Evolutionary conservation across 192 early-diverging fungal genomes (phyloP), one percentile per base, ranked within the genome.

Genomic region (Phlyctochytrium bullatum): DNA sequence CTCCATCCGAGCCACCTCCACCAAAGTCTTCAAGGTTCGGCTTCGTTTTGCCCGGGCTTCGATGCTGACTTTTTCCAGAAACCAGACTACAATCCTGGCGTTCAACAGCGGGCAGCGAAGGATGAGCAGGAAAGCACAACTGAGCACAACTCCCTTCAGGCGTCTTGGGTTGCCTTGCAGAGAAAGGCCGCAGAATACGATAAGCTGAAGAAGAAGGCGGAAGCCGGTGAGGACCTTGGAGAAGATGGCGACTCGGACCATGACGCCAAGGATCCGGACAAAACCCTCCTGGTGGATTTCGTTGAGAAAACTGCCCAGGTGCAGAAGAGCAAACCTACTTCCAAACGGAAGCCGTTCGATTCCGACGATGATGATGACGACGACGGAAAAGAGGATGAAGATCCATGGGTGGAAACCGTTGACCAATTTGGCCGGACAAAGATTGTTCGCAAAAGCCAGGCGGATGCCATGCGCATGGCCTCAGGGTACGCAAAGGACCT

Each of bases 391-490:
- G 78, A 72, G 2, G 62, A 76, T 60, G 77, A 78, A 33, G 89
- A 92, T 85, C 87, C 89, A 17, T 89, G 88, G 87, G 82, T 92
- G 0, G 89, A 90, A 32, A 82, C 88, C 58, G 73, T 80, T 0
- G 90, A 92, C 73, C 87, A 91, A 59, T 92, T 87, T 86, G 90
- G 90, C 10, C 69, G 90, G 23, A 84, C 89, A 33, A 75, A 87
- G 24, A 68, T 88, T 1, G 78, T 87, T 16, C 78, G 87, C 23
- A 77, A 77, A 59, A 85, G 84, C 56, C 73, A 90, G 69, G 66
- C 71, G 3, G 57, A 47, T 20, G 40, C 40, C 6, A 47, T 47
- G 40, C 6, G 20, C n/a, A n/a, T n/a, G n/a, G n/a, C n/a, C n/a
- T n/a, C n/a, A n/a, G n/a, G n/a, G n/a, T n/a, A n/a, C n/a, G n/a